Evolutionary conservation across 2,329 filamentous ascomycete genomes (phyloP).

Genomic region (Fonsecaea pugnacius): DNA sequence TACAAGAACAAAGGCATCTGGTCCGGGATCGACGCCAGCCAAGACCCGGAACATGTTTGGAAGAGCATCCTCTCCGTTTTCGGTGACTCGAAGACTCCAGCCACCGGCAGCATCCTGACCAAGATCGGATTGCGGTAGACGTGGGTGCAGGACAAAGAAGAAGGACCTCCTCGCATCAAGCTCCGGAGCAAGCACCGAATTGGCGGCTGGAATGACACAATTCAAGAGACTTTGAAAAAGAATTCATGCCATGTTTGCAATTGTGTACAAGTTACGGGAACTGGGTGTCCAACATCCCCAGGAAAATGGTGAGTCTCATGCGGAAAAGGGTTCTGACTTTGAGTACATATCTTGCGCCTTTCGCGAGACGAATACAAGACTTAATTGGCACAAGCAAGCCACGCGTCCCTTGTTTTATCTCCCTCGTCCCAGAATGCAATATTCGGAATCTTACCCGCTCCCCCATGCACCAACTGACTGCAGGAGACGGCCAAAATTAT

Average conservation of each 20-base stretch:
- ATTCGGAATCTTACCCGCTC: neutral
- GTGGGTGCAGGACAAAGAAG: neutral
- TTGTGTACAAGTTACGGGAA: constrained; percentile 32
- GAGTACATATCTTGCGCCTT: constrained; percentile 32
- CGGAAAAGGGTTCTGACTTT: constrained; percentile 24
- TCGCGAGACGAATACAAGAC: constrained; percentile 28
- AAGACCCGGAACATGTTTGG: constrained; percentile 96
- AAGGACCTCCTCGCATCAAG: constrained; percentile 8
- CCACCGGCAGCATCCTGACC: constrained; percentile 53
- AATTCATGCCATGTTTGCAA: constrained; percentile 26
- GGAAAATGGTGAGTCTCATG: constrained; percentile 29
- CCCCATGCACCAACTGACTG: neutral
- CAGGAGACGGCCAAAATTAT: neutral
- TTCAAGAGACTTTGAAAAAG: constrained; percentile 15
- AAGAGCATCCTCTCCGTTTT: constrained; percentile 87
- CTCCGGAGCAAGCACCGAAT: constrained; percentile 11
- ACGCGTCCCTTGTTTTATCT: neutral
- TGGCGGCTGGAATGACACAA: constrained; percentile 19
- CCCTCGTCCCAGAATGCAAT: neutral
- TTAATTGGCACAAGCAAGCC: constrained; percentile 15
- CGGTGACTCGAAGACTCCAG: constrained; percentile 60
- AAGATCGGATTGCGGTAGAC: constrained; percentile 55
- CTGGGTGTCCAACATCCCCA: constrained; percentile 18
- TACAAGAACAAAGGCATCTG: constrained; percentile 98
- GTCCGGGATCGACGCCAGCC: constrained; percentile 91